Base-by-base conservation (phyloP, 1,284 basidiomycete species). In the Macrocystidia cucumis region DNA sequence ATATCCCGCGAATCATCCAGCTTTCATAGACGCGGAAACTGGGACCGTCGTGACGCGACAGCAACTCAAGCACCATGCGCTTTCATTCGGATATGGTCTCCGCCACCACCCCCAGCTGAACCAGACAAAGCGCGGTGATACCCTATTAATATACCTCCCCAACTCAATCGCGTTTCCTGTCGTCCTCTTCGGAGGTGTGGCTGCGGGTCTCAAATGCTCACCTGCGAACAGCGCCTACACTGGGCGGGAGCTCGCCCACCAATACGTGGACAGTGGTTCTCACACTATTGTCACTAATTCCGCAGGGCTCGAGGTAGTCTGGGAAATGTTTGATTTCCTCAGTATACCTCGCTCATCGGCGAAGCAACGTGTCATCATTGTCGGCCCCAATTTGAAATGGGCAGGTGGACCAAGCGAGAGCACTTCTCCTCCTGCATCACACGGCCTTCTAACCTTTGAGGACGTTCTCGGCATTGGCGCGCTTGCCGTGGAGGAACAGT, bases 21-120 rank as follows among this genome's bases (percentile, higher is more conserved):
- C 76, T 1, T 79, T 72, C 49, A 65, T 81, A 28, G 78, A 82
- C 42, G 72, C 70, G 0, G 45, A 54, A 1, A 66, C 72, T 0
- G 72, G 65, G 1, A 49, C 55, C 2, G 56, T 59, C 4, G 42
- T 82, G 12, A 63, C 72, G 0, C 64, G 78, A 5, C 63, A 44
- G 0, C 54, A 65, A 9, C 47, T 77, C 12, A 62, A 61, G 23
- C 51, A 60, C 22, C 51, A 67, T 12, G 59, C 73, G 0, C 50
- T 74, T 11, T 57, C 62, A 4, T 53, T 79, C 3, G 71, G 54
- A 0, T 56, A 59, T 42, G 71, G 72, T 0, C 45, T 75, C 13
- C 53, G 59, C 24, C 45, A 59, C 34, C 41, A 49, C n/a, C 48
- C 50, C 1, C 35, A 48, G 49, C 50, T 37, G 46, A 48, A 20